phyloP scores from a whole-genome alignment of 192 early-diverging fungal species.

The Umbelopsis isabellina region DNA sequence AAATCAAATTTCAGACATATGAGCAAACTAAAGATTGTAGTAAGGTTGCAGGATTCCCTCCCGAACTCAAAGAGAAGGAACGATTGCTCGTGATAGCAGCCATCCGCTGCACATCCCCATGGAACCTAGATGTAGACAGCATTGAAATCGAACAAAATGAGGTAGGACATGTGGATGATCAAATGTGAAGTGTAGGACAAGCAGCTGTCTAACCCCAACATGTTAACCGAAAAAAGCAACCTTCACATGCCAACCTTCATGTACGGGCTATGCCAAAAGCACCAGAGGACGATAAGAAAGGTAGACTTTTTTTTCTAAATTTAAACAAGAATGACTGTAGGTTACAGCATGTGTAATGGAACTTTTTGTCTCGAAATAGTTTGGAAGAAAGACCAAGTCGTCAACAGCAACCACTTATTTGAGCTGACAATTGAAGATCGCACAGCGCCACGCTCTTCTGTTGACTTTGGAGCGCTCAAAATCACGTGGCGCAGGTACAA shows the following conservation, averaged over 20 bases:
- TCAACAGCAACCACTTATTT: slow-evolving; percentile 46
- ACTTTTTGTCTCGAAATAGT: slow-evolving; percentile 32
- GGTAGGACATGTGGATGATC: slow-evolving; percentile 15
- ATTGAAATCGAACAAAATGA: slow-evolving; percentile 40
- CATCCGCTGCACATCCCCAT: slow-evolving; percentile 43
- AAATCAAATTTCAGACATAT: slow-evolving; percentile 1
- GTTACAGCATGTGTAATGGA: not conserved
- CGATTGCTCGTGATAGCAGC: slow-evolving; percentile 38
- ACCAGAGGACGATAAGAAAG: slow-evolving; percentile 16
- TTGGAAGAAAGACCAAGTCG: slow-evolving; percentile 56
- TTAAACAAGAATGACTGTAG: not conserved
- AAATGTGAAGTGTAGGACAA: slow-evolving; percentile 21
- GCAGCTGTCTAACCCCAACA: slow-evolving; percentile 31
- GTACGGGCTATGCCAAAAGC: slow-evolving; percentile 24
- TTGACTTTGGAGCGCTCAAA: slow-evolving; percentile 44
- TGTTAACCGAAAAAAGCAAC: slow-evolving; percentile 16
- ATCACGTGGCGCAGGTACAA: slow-evolving; percentile 56
- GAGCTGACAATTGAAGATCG: slow-evolving; percentile 33
- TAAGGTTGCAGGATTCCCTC: not conserved
- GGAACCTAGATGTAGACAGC: slow-evolving; percentile 54
- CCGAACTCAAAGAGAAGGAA: slow-evolving; percentile 34
- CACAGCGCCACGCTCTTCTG: slow-evolving; percentile 19
- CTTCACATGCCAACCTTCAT: slow-evolving; percentile 21
- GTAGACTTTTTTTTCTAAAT: not conserved
- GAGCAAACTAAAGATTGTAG: not conserved